phyloP scores from a whole-genome alignment of 2,329 filamentous ascomycete genomes.

The Aureobasidium sp. region DNA sequence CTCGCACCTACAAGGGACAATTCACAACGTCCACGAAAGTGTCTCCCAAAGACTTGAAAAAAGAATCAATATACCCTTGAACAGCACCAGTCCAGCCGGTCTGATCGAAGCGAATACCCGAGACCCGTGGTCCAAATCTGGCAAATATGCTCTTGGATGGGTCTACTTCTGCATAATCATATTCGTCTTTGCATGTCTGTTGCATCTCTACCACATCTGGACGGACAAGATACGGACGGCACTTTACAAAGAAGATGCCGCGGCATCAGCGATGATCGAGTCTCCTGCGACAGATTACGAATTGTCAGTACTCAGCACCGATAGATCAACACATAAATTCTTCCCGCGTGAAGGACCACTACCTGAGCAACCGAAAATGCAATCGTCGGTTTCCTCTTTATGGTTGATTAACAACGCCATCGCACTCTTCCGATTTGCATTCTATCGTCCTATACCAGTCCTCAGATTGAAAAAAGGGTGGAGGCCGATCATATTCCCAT shows the following conservation, averaged over 20 bases:
- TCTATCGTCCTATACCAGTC: slow-evolving; percentile 78
- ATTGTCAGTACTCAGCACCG: slow-evolving; percentile 49
- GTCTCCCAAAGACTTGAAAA: slow-evolving; percentile 16
- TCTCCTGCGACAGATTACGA: slow-evolving; percentile 53
- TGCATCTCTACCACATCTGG: slow-evolving; percentile 81
- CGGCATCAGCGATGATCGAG: slow-evolving; percentile 52
- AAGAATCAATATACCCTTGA: slow-evolving; percentile 49
- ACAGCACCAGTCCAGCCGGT: slow-evolving; percentile 45
- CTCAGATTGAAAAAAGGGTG: slow-evolving; percentile 53
- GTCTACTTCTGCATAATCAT: slow-evolving; percentile 77
- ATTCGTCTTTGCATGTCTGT: slow-evolving; percentile 54
- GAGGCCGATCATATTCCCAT: slow-evolving; percentile 69
- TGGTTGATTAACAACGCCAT: slow-evolving; percentile 66
- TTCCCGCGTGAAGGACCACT: slow-evolving; percentile 58
- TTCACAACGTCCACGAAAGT: neutral
- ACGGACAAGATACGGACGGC: slow-evolving; percentile 88
- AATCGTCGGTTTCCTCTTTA: slow-evolving; percentile 68
- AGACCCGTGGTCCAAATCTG: slow-evolving; percentile 74
- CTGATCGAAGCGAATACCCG: slow-evolving; percentile 47
- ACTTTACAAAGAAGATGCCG: slow-evolving; percentile 73
- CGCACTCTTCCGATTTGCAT: slow-evolving; percentile 78
- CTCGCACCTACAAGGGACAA: neutral
- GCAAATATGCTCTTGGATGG: slow-evolving; percentile 80
- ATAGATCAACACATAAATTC: slow-evolving; percentile 61
- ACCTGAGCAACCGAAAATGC: slow-evolving; percentile 48